phyloP scores from a whole-genome alignment of 768 basidiomycete species.

The Rhizopogon rudus region DNA sequence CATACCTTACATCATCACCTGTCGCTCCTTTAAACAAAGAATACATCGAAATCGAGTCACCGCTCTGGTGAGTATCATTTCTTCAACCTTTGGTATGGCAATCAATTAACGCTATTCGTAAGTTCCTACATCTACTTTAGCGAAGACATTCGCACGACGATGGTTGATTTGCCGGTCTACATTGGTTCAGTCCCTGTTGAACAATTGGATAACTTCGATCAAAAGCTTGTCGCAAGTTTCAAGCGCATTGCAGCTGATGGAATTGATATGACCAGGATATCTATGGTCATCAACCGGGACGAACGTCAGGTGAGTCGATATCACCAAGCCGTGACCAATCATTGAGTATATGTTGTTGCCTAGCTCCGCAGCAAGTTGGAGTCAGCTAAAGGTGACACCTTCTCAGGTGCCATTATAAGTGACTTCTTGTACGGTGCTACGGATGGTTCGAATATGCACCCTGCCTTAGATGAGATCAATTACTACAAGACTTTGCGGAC shows the following conservation, averaged over 20 bases:
- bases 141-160: slow-evolving; percentile 69
- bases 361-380: slow-evolving; percentile 83
- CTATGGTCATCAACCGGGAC: slow-evolving; percentile 79
- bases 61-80: slow-evolving; percentile 61
- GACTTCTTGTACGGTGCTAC: slow-evolving; percentile 85
- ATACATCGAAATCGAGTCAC: slow-evolving; percentile 87
- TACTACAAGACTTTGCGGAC: slow-evolving; percentile 59
- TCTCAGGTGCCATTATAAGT: slow-evolving; percentile 66
- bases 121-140: slow-evolving; percentile 86
- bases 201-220: slow-evolving; percentile 67
- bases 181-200: slow-evolving; percentile 82
- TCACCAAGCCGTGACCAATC: neutral
- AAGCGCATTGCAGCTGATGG: slow-evolving; percentile 65
- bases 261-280: slow-evolving; percentile 89
- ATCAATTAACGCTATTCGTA: slow-evolving; percentile 4
- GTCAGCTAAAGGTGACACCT: slow-evolving; percentile 76
- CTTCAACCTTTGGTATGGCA: neutral
- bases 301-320: slow-evolving; percentile 65
- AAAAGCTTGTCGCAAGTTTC: slow-evolving; percentile 64
- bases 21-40: slow-evolving; percentile 85
- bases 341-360: slow-evolving; percentile 2
- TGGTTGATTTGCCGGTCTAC: slow-evolving; percentile 70
- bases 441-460: slow-evolving; percentile 74
- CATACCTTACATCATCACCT: slow-evolving; percentile 83
- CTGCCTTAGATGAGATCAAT: slow-evolving; percentile 73